phyloP scores from a whole-genome alignment of 192 early-diverging fungal genomes.

The Backusella luteola region DNA sequence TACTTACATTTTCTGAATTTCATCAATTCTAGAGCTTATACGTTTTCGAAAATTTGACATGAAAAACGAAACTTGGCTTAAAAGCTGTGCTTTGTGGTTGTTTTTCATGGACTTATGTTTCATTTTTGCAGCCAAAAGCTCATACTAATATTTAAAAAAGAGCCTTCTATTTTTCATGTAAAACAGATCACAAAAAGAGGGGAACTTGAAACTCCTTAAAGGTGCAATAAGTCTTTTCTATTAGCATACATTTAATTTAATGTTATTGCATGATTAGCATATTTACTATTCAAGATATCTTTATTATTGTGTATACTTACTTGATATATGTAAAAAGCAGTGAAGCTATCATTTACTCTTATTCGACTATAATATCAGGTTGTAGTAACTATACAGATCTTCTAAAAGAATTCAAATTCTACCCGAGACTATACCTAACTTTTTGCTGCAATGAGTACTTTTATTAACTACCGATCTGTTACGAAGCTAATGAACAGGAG shows the following conservation, averaged over 20 bases:
- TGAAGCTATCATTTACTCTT: conserved; percentile 18
- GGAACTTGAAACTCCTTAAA: background rate
- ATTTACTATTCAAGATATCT: background rate
- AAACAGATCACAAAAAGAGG: background rate
- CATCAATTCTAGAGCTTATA: no score
- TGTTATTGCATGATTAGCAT: background rate
- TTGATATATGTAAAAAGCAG: background rate
- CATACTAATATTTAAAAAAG: no score
- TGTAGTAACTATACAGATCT: conserved; percentile 66
- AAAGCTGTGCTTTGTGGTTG: no score
- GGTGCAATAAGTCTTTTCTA: background rate
- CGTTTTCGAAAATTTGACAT: no score
- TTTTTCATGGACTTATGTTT: no score
- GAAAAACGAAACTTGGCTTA: no score
- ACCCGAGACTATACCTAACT: conserved; percentile 75
- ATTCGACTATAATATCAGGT: conserved; percentile 25
- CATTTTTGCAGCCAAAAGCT: no score
- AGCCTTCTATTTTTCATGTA: no score
- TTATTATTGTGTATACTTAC: background rate
- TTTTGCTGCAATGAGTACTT: conserved; percentile 84
- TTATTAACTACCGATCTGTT: conserved; percentile 84
- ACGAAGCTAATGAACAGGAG: conserved; percentile 70
- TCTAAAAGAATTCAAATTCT: conserved; percentile 82
- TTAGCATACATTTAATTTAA: background rate
- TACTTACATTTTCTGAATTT: no score